These are phyloP conservation scores for Ilyonectria mors-panacis DNA, from an alignment of 2,329 filamentous ascomycete species.

Conservation along the genomic window DNA sequence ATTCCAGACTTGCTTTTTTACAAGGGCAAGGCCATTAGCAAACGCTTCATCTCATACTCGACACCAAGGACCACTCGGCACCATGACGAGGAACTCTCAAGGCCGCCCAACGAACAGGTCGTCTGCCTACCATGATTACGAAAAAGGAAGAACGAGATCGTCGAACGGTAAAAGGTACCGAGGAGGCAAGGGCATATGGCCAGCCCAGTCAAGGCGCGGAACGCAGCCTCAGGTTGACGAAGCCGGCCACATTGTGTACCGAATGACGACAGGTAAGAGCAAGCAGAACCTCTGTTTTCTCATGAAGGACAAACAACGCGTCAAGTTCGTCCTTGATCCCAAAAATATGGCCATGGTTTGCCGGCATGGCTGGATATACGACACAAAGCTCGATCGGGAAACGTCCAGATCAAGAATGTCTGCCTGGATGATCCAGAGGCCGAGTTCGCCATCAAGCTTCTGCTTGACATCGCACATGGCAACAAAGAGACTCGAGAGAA, in stretches of 20 bases:
- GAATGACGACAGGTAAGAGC: neutral
- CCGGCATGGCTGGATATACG: neutral
- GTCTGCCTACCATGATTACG: neutral
- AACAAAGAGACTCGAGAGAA: neutral
- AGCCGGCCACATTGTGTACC: neutral
- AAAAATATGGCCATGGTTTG: neutral
- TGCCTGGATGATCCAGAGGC: conserved; percentile 1
- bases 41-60: neutral
- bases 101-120: neutral
- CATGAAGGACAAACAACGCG: neutral
- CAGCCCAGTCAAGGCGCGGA: neutral
- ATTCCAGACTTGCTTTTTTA: too few species aligned
- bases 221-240: neutral
- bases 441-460: conserved; percentile 17
- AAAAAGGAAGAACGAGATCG: neutral
- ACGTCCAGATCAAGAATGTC: neutral
- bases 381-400: neutral
- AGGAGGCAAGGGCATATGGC: neutral
- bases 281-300: neutral
- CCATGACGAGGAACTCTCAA: neutral
- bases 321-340: conserved; percentile 1
- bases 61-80: neutral
- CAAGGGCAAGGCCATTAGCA: too few species aligned
- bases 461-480: conserved; percentile 30
- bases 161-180: neutral